Percentiles rank a stretch among this genome's conserved stretches.
phyloP scores from a whole-genome alignment of 345 rosid species.

The sweet orange (Citrus sinensis) region DVS_A1.0 CM039162.1:11457501-11458000 shows the following conservation, averaged over 20 bases:
- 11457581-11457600: constrained; percentile 78
- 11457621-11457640: constrained; percentile 72
- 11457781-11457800: constrained; percentile 2
- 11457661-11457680: constrained; percentile 65
- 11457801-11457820: constrained; percentile 7
- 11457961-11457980: constrained; percentile 41
- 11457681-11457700: constrained; percentile 71
- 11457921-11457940: constrained; percentile 36
- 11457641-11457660: constrained; percentile 55
- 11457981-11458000: constrained; percentile 28
- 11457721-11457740: constrained; percentile 50
- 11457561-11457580: constrained; percentile 68
- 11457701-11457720: constrained; percentile 56
- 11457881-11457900: constrained; percentile 16
- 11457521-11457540: constrained; percentile 67
- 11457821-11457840: constrained; percentile 22
- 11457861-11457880: constrained; percentile 17
- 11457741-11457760: constrained; percentile 49
- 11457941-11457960: constrained; percentile 56
- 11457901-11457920: constrained; percentile 27
- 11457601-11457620: constrained; percentile 60
- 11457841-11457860: constrained; percentile 18
- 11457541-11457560: constrained; percentile 53
- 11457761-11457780: constrained; percentile 20
- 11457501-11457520: constrained; percentile 74